Evolutionary conservation across 345 rosid species (phyloP).

Genomic region (Eucalyptus marginata): DNA sequence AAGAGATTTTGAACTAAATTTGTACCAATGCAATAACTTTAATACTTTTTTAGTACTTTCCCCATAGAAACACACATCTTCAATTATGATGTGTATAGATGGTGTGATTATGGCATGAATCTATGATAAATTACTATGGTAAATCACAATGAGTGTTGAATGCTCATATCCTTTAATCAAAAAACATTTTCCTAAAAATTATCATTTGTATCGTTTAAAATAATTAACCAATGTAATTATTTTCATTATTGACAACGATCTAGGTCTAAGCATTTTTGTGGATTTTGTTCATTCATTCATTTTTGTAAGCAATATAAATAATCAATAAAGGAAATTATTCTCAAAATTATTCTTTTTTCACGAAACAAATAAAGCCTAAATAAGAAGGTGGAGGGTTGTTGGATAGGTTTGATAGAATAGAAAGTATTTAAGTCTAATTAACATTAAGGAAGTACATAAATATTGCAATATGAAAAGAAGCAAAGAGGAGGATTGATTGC

Average conservation of each 20-base stretch:
- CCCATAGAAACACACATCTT: too few species aligned
- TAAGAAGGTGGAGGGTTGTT: background rate
- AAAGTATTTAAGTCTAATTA: too few species aligned
- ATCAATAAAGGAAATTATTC: background rate
- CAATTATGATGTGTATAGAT: too few species aligned
- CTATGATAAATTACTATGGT: background rate
- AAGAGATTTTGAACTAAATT: too few species aligned
- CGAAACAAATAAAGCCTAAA: background rate
- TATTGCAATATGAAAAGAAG: background rate
- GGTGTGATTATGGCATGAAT: background rate
- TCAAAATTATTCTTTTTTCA: background rate
- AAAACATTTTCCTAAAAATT: too few species aligned
- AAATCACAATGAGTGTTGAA: background rate
- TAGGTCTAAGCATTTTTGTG: background rate
- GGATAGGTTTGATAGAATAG: background rate
- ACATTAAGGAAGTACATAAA: background rate
- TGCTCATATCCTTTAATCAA: background rate
- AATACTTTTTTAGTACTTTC: too few species aligned
- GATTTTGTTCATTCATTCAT: background rate
- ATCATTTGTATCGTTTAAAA: background rate
- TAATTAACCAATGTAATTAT: background rate
- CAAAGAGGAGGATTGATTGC: background rate
- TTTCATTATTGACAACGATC: background rate
- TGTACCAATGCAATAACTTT: too few species aligned
- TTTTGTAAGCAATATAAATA: background rate